A percentile compares a stretch with the other conserved stretches of the same genome.
Evolutionary conservation across 2,329 filamentous ascomycete genomes (phyloP).

Genomic region (Pleurostoma richardsiae): DNA sequence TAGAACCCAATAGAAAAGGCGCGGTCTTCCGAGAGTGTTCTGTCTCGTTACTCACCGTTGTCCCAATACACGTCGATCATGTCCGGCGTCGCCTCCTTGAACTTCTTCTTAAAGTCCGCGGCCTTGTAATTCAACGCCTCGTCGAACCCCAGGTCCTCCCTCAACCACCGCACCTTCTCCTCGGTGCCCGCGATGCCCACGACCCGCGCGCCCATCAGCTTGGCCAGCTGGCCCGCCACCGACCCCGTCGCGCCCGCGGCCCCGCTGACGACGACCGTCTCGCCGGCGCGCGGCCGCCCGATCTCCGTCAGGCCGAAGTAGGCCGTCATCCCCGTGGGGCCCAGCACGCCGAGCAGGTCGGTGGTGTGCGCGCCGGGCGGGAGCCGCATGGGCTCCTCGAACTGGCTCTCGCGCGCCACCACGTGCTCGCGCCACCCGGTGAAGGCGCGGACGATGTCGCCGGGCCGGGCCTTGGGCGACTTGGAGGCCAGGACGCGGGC

Average conservation of each 20-base stretch:
- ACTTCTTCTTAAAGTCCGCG: conserved; percentile 52
- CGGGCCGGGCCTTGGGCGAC: conserved; percentile 37
- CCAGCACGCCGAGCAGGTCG: conserved; percentile 49
- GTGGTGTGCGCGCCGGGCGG: conserved; percentile 29
- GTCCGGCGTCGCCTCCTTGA: conserved; percentile 55
- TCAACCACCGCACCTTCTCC: conserved; percentile 59
- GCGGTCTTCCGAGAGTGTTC: too few species aligned
- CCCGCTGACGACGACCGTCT: conserved; percentile 63
- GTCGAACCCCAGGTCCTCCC: conserved; percentile 61
- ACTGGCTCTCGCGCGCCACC: conserved; percentile 39
- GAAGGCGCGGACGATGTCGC: conserved; percentile 43
- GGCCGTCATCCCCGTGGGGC: conserved; percentile 59
- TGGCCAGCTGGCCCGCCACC: conserved; percentile 63
- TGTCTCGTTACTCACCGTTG: conserved; percentile 34
- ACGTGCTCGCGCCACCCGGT: conserved; percentile 55
- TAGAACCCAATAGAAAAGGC: conserved; percentile 15
- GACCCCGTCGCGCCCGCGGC: conserved; percentile 64
- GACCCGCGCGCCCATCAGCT: conserved; percentile 52
- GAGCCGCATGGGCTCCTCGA: conserved; percentile 17
- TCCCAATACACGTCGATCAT: conserved; percentile 67
- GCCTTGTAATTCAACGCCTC: conserved; percentile 67
- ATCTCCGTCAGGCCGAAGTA: conserved; percentile 64
- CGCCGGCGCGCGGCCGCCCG: conserved; percentile 54
- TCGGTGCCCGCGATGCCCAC: conserved; percentile 50
- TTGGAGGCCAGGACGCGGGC: conserved; percentile 46